phyloP scores from a whole-genome alignment of 139 green algal species.

The Dunaliella primolecta region DNA sequence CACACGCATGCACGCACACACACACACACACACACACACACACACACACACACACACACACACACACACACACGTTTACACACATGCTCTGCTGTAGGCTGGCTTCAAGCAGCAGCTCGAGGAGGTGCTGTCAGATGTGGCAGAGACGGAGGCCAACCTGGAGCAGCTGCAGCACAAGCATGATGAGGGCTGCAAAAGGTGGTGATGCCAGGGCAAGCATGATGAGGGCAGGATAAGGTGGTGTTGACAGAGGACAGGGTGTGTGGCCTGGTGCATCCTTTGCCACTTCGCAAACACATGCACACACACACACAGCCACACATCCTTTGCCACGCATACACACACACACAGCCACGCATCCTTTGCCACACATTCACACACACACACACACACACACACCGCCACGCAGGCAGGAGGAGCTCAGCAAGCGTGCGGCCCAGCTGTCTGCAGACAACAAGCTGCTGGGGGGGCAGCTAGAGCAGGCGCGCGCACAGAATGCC shows the following conservation, averaged over 20 bases:
- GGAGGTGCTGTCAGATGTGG: not conserved
- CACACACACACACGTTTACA: too few species aligned
- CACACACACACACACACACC: not conserved
- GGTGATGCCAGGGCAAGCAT: too few species aligned
- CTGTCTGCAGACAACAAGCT: not conserved
- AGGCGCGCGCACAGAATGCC: not conserved
- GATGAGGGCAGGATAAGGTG: too few species aligned
- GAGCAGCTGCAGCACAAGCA: not conserved
- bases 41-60: too few species aligned
- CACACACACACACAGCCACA: not conserved
- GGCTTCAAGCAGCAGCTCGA: constrained; percentile 12
- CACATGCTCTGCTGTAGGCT: not conserved
- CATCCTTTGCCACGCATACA: too few species aligned
- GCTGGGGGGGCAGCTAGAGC: constrained; percentile 1
- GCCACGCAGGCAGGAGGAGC: not conserved
- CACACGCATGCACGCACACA: too few species aligned
- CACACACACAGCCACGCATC: not conserved
- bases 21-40: too few species aligned
- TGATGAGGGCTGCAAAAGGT: constrained; percentile 3
- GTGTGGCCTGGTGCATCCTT: too few species aligned
- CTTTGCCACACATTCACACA: too few species aligned
- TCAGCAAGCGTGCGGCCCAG: not conserved
- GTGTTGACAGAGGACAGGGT: too few species aligned
- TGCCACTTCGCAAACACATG: too few species aligned
- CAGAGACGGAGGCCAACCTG: not conserved